Evolutionary conservation across 2,329 filamentous ascomycete species (phyloP).

Genomic region (Diaporthe vaccinii): DNA sequence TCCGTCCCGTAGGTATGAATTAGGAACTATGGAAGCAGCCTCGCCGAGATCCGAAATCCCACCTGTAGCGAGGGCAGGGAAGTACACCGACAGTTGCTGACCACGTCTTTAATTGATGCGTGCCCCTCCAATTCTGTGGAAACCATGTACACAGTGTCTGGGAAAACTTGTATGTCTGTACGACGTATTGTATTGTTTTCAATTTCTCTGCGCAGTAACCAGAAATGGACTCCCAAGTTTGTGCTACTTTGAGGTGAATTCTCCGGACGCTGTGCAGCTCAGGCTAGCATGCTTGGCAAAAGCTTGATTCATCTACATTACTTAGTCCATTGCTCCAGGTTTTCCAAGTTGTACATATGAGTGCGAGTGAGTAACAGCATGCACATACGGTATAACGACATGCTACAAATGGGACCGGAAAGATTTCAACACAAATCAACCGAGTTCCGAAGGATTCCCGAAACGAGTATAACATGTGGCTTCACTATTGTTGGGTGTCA

Average conservation of each 20-base stretch:
- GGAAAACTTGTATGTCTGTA: background rate
- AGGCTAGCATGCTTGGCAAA: slow-evolving; percentile 19
- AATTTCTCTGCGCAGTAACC: background rate
- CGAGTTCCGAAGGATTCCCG: background rate
- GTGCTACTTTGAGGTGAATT: background rate
- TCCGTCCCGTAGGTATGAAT: slow-evolving; percentile 12
- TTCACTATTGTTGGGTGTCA: background rate
- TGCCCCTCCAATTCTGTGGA: background rate
- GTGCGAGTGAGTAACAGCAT: background rate
- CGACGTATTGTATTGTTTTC: background rate
- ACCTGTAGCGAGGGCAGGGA: background rate
- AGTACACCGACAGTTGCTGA: background rate
- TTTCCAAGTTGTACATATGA: background rate
- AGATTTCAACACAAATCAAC: background rate
- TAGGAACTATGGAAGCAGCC: slow-evolving; percentile 25
- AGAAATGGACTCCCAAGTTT: background rate
- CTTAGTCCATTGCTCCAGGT: background rate
- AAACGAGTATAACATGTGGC: background rate
- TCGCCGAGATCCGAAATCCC: slow-evolving; percentile 33
- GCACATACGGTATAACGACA: background rate
- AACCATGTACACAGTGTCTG: background rate
- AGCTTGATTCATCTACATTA: slow-evolving; percentile 24
- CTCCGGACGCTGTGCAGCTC: background rate
- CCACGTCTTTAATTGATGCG: background rate
- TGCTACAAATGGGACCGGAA: background rate